Conservation (phyloP, 139 green algal genomes). For the Zygnema circumcarinatum region DNA sequence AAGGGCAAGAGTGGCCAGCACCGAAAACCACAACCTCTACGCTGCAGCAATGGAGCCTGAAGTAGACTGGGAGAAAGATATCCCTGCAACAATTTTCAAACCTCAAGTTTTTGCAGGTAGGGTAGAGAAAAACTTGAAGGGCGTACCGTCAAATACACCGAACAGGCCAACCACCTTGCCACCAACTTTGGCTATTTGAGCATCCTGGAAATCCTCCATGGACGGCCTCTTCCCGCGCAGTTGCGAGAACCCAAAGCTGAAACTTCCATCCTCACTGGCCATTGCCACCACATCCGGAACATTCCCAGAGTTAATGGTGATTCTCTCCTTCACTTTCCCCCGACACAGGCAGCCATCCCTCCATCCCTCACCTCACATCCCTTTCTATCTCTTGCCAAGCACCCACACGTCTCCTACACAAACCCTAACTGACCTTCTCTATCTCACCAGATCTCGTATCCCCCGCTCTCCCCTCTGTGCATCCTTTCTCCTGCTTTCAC, state of each 20-base stretch:
- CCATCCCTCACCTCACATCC: not conserved
- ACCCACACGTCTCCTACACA: too few species aligned
- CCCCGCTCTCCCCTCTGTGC: not conserved
- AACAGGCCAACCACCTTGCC: constrained; percentile 80
- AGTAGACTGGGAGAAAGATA: too few species aligned
- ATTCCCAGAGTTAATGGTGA: not conserved
- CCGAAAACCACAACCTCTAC: too few species aligned
- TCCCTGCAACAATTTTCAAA: too few species aligned
- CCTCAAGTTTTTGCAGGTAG: too few species aligned
- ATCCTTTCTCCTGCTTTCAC: not conserved
- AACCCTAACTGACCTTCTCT: too few species aligned
- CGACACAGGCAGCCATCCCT: not conserved
- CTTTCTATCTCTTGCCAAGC: too few species aligned
- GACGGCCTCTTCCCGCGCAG: constrained; percentile 75
- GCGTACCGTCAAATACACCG: constrained; percentile 90
- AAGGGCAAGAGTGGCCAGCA: too few species aligned
- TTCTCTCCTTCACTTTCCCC: not conserved
- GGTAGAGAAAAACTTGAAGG: too few species aligned
- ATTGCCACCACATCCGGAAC: not conserved
- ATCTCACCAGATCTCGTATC: not conserved
- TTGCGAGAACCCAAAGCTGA: constrained; percentile 74
- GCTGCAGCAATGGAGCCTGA: too few species aligned
- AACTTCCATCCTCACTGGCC: constrained; percentile 74
- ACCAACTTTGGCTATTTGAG: constrained; percentile 65
- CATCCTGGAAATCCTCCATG: constrained; percentile 84